Base-by-base conservation (phyloP, 2,329 filamentous ascomycete genomes). In the Talaromyces sp. region DNA sequence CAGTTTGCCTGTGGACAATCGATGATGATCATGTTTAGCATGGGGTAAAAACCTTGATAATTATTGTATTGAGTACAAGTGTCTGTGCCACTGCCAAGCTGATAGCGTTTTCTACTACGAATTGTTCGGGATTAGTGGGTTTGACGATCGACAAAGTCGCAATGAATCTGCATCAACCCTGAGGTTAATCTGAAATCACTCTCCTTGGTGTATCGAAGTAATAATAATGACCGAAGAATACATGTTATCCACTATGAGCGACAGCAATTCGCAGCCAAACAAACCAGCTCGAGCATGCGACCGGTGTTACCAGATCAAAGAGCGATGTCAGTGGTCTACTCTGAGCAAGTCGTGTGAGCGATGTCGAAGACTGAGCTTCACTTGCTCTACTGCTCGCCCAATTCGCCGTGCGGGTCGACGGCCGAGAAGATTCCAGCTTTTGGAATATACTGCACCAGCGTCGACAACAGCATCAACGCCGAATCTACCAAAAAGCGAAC, bases 251-350 rank as follows among this genome's bases (percentile, higher is more conserved):
- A 17, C 17, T 14, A 43, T 43, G 38, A 43, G 38, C 17, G 38
- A 43, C 38, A n/a, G 8, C 14, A 43, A 19, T 19, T 43, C 38
- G 7, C 38, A 43, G 38, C 38, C 38, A 43, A 19, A 19, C 14
- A 43, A 43, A 43, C 38, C 14, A 19, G 17, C 38, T 43, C 38
- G 38, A 1, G 58, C 58, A 21, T 60, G 58, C 32, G 53, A 60
- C 38, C 35, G 58, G 56, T 60, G 58, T 26, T 60, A 60, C 46
- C 19, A 56, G 31, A 38, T 60, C 58, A 60, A 60, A 43, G 58
- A 60, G 50, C 21, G 58, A 56, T 60, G 58, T 51, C 38, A 60
- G 53, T 53, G 52, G 17, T 24, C n/a, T 41, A 43, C 53, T 17
- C 54, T 10, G 17, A 50, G 19, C 53, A 17, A 8, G n/a, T 43